Percentiles rank a stretch among this genome's conserved stretches.
Evolutionary conservation across 441 rosid genomes (phyloP).

Genomic region (Cnidoscolus chayamansa): DNA sequence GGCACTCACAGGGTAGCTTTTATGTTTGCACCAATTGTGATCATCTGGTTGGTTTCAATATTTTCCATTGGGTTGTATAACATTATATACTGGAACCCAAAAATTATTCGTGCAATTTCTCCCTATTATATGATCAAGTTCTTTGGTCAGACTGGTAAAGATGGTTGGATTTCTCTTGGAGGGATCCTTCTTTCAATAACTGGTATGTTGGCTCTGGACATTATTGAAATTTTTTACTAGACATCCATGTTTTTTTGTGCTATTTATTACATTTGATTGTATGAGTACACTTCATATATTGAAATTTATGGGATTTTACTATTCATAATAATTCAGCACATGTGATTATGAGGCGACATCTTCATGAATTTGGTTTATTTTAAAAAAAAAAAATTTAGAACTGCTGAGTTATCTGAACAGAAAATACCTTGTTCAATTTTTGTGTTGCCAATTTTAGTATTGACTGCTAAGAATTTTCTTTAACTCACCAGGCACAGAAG

Average conservation of each 20-base stretch:
- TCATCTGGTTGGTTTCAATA: slow-evolving; percentile 71
- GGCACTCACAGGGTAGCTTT: slow-evolving; percentile 88
- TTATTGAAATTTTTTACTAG: slow-evolving; percentile 5
- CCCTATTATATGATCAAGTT: slow-evolving; percentile 72
- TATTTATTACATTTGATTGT: slow-evolving; percentile 15
- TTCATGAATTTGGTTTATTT: slow-evolving; percentile 9
- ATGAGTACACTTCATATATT: background rate
- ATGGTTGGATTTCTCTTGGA: slow-evolving; percentile 96
- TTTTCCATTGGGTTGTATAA: slow-evolving; percentile 71
- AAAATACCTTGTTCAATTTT: slow-evolving; percentile 1
- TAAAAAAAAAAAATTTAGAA: background rate
- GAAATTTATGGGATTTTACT: background rate
- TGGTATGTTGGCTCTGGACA: slow-evolving; percentile 49
- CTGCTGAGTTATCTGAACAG: background rate
- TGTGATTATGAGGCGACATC: background rate
- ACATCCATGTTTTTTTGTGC: slow-evolving; percentile 5
- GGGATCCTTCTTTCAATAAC: slow-evolving; percentile 81
- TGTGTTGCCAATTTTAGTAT: slow-evolving; percentile 3
- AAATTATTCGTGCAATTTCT: slow-evolving; percentile 60
- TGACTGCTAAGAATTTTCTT: slow-evolving; percentile 25
- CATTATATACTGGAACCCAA: slow-evolving; percentile 68
- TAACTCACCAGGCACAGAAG: slow-evolving; percentile 77
- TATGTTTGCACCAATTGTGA: slow-evolving; percentile 82
- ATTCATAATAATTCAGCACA: background rate
- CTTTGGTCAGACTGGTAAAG: slow-evolving; percentile 63